These are phyloP conservation scores for Linnemannia hyalina DNA, from an alignment of 192 early-diverging fungal genomes.

Conservation along the genomic window DNA sequence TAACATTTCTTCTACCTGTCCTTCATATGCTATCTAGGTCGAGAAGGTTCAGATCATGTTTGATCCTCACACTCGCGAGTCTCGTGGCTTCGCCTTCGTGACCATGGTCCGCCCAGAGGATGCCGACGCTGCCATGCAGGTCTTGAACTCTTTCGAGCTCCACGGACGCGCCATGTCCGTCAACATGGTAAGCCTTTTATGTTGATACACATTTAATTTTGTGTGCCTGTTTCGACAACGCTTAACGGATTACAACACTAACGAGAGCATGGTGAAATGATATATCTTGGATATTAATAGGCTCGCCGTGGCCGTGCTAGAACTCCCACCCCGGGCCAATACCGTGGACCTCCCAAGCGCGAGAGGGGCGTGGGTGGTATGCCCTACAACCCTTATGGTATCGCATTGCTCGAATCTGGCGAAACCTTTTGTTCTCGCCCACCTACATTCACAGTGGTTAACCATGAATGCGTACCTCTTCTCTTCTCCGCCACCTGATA, in stretches of 20 bases:
- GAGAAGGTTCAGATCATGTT: constrained; percentile 80
- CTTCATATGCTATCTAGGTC: constrained; percentile 55
- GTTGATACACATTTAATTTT: background rate
- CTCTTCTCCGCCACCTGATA: background rate
- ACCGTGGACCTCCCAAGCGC: constrained; percentile 82
- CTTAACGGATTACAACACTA: background rate
- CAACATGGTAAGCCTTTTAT: constrained; percentile 65
- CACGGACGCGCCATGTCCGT: constrained; percentile 90
- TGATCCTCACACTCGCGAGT: constrained; percentile 85
- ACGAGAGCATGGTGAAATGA: background rate
- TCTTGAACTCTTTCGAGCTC: constrained; percentile 76
- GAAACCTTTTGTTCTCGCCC: constrained; percentile 45
- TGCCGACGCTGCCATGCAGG: constrained; percentile 79
- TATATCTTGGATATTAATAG: constrained; percentile 48
- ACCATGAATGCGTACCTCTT: background rate
- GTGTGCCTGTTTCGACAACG: background rate
- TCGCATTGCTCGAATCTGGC: constrained; percentile 19
- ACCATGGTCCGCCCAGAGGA: constrained; percentile 72
- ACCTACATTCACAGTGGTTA: background rate
- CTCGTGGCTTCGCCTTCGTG: constrained; percentile 93
- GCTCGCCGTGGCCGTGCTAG: constrained; percentile 77
- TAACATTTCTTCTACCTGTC: background rate
- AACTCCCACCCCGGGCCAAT: constrained; percentile 85
- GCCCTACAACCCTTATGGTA: constrained; percentile 36
- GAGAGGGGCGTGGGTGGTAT: constrained; percentile 60